Base-by-base conservation (phyloP, 495 filamentous ascomycete species). In the Aspergillus egyptiacus region DNA sequence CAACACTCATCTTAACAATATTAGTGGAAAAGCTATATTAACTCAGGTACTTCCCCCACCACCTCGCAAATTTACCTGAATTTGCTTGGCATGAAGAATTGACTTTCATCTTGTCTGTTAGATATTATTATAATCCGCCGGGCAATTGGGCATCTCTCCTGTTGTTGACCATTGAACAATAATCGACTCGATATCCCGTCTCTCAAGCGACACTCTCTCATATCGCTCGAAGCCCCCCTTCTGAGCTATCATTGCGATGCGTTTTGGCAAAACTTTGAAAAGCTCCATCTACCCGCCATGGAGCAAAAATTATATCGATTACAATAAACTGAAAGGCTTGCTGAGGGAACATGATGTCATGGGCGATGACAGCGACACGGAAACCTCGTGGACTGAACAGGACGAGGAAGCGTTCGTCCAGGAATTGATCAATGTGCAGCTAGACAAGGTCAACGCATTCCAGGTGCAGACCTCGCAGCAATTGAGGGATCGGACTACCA, bases 351-450 rank as follows among this genome's bases (percentile, higher is more conserved):
- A 69, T 58, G 71, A 74, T 62, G 62, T 70, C 60, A 70, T 57
- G 13, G 62, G 53, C 33, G 80, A 74, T 48, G 57, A 71, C 68
- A 68, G 70, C 46, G 71, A 76, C 42, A 71, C 71, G 6, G 77
- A 80, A 6, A 65, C 69, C 28, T 61, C 71, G 28, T 98, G 93
- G 93, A 97, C 94, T 27, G 89, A 95, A 51, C 82, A 89, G n/a
- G 93, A 98, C 67, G 93, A 97, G 72, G 84, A 84, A 50, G 75
- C 74, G 9, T 98, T 98, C 66, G 91, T 94, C 56, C 90, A 96
- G 59, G 93, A 96, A 74, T 70, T 96, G 43, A 76, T 96, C 59
- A 98, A 96, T 64, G 81, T 84, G 5, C 89, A 98, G 70, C 74
- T 98, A 59, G 91, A 97, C 57, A 97, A 97, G 71, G 93, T 97